Evolutionary conservation across 2,329 filamentous ascomycete species (phyloP), one percentile per base, ranked within the genome.

Genomic region (Colletotrichum gloeosporioides): DNA sequence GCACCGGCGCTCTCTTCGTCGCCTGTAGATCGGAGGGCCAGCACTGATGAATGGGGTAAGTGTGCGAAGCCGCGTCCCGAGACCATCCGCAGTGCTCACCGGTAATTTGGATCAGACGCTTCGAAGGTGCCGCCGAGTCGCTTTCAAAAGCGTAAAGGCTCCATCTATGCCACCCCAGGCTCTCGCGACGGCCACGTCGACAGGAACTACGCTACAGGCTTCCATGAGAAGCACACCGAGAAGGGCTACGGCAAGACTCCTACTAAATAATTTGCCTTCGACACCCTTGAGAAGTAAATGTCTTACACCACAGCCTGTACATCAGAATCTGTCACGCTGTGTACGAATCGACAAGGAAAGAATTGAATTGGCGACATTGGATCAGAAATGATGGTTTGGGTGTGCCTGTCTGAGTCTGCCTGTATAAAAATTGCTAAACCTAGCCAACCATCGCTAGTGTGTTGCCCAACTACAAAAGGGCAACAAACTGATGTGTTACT

Each of bases 131-230:
- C 91, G 3, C 92, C 92, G 12, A 92, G 90, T 77, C 91, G 91
- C 63, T 94, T 94, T 85, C 92, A 94, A 84, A 93, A 93, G 85
- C 90, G 91, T 81, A 92, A 93, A 84, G 92, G 92, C 71, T 93
- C 91, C 81, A 93, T 94, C 83, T 93, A 92, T 82, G 90, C 92
- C 63, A 94, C 93, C 10, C 92, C 91, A 4, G 87, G 87, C 80
- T 93, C 91, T 29, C 89, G 92, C 75, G 93, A 94, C 82, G 92
- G 92, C 22, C 91, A 93, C 81, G 86, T 93, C 68, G 90, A 91
- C 80, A 88, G 86, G 75, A 92, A 92, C 82, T 89, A 90, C 70
- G 88, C 89, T 78, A 86, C 90, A 79, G 89, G 90, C 78, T 93
- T 92, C 83, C 89, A 92, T 82, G 90, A 91, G 77, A 92, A 90